Conservation (phyloP, 2,329 filamentous ascomycete species). For the Hypoxylon sp. region DNA sequence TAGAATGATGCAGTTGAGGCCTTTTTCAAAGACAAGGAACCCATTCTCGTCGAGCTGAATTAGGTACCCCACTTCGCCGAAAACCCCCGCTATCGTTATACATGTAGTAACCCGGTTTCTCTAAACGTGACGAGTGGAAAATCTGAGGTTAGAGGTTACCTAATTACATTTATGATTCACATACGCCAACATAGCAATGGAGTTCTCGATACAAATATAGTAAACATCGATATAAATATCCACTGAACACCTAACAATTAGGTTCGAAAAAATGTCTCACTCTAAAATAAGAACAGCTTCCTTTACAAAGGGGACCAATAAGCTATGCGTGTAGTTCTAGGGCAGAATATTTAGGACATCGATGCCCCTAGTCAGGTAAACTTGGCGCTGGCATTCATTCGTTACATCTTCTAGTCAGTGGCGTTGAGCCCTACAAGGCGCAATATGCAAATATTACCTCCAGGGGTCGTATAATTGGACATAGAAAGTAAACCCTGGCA, state of each 20-base stretch:
- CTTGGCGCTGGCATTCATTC: not conserved
- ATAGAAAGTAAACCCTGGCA: not conserved
- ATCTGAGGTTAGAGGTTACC: not conserved
- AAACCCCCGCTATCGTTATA: slow-evolving; percentile 14
- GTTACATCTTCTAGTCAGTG: not conserved
- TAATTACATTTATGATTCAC: not conserved
- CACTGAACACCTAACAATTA: slow-evolving; percentile 6
- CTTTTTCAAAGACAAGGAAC: slow-evolving; percentile 19
- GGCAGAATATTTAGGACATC: not conserved
- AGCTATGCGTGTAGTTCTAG: not conserved
- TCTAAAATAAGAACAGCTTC: not conserved
- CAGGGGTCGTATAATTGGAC: not conserved
- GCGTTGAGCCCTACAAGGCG: not conserved
- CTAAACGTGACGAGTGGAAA: not conserved
- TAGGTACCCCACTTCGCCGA: slow-evolving; percentile 28
- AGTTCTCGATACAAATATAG: not conserved
- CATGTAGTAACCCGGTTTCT: not conserved
- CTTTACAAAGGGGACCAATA: not conserved
- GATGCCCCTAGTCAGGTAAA: not conserved
- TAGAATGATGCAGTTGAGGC: slow-evolving; percentile 22
- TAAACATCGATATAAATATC: not conserved
- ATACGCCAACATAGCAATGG: not conserved
- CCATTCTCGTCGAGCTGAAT: slow-evolving; percentile 21
- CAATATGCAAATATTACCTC: not conserved
- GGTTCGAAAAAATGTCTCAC: not conserved